Percentiles rank a stretch among this genome's conserved stretches.
These are phyloP conservation scores for Dichotomocladium elegans DNA, from an alignment of 371 early-diverging fungal genomes.

Conservation along the genomic window DNA sequence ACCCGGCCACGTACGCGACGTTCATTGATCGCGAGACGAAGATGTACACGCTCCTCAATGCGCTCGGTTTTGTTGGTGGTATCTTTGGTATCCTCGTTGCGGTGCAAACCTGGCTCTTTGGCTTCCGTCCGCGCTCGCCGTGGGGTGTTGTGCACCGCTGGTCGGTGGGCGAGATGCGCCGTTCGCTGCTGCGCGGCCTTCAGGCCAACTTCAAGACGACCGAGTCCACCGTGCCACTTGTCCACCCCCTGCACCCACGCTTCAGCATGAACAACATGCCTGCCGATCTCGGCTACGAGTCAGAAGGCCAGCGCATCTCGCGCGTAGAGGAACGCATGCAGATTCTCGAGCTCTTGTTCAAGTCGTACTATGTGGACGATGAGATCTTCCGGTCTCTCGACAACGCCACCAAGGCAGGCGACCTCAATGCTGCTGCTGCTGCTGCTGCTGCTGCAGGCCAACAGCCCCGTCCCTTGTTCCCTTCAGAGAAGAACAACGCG, in stretches of 20 bases:
- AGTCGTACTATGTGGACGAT: constrained; percentile 38
- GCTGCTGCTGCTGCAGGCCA: background rate
- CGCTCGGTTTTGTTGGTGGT: constrained; percentile 49
- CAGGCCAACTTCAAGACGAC: constrained; percentile 38
- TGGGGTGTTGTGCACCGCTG: constrained; percentile 52
- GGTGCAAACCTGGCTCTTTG: constrained; percentile 46
- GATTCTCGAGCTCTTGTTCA: constrained; percentile 28
- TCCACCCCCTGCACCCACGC: constrained; percentile 44
- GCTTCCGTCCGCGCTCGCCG: constrained; percentile 44
- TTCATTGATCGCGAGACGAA: constrained; percentile 40
- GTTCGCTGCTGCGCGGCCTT: constrained; percentile 36
- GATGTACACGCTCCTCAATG: constrained; percentile 46
- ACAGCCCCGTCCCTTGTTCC: constrained; percentile 2
- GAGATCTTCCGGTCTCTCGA: constrained; percentile 45
- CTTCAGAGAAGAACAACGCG: background rate
- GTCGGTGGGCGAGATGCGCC: constrained; percentile 44
- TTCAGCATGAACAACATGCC: constrained; percentile 29
- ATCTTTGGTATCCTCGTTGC: constrained; percentile 43
- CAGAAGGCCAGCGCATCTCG: constrained; percentile 17
- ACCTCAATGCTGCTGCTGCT: background rate
- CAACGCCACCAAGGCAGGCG: constrained; percentile 14
- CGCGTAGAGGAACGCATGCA: constrained; percentile 31
- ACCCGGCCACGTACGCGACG: constrained; percentile 22
- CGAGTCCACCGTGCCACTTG: constrained; percentile 41
- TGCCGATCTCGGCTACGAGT: constrained; percentile 19